Evolutionary conservation across 805 yeast genomes (phyloP).

Genomic region (Hanseniaspora occidentalis): DNA sequence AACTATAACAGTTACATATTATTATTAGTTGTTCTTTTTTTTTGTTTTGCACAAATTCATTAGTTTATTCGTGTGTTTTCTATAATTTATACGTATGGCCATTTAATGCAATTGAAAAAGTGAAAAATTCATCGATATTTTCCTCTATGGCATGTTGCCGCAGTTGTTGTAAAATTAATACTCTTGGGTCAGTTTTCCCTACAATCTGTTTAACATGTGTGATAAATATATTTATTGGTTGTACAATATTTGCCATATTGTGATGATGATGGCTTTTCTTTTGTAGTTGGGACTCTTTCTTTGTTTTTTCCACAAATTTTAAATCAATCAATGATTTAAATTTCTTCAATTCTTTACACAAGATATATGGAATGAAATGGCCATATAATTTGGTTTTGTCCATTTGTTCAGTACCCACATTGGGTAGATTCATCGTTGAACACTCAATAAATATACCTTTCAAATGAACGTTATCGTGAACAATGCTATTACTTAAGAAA

Average conservation of each 20-base stretch:
- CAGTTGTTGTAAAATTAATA: constrained; percentile 1
- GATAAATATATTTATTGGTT: constrained; percentile 14
- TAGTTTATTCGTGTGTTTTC: no score
- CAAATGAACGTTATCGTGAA: constrained; percentile 29
- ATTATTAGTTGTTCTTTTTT: no score
- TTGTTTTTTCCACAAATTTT: constrained; percentile 5
- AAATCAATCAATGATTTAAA: constrained; percentile 12
- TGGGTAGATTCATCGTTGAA: constrained; percentile 39
- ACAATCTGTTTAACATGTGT: constrained; percentile 6
- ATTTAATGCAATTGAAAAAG: constrained; percentile 3
- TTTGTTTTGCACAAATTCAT: no score
- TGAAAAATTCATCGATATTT: background rate
- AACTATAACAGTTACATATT: no score
- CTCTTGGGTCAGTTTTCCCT: constrained; percentile 1
- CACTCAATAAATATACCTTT: constrained; percentile 65
- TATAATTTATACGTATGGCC: constrained; percentile 2
- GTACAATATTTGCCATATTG: background rate
- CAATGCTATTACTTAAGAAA: constrained; percentile 28
- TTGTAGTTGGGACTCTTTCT: background rate
- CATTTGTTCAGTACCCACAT: constrained; percentile 5
- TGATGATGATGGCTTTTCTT: constrained; percentile 10
- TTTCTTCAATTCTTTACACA: constrained; percentile 42
- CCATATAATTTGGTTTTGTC: constrained; percentile 49
- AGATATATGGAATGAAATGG: constrained; percentile 58
- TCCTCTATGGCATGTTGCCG: background rate